Evolutionary conservation across 352 stramenopile species (phyloP).

Genomic region (Phytopythium cucurbitacearum): DNA sequence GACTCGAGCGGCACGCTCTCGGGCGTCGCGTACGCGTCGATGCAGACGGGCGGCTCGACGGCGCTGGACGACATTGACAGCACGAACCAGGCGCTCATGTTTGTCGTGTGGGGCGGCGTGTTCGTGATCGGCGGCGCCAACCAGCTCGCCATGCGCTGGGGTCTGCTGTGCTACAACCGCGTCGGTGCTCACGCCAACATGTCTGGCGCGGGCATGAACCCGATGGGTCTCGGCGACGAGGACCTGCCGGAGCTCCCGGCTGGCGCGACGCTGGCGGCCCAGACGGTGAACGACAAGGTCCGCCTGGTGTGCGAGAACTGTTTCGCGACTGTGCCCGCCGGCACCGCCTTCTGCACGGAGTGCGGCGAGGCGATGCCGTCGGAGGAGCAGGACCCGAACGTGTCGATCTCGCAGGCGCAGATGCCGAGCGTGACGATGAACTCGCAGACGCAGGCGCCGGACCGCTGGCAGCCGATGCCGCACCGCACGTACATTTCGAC

Average conservation of each 20-base stretch:
- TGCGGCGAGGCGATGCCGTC: conserved; percentile 83
- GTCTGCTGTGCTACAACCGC: conserved; percentile 87
- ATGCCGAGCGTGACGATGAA: conserved; percentile 85
- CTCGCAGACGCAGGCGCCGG: conserved; percentile 63
- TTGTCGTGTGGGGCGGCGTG: conserved; percentile 72
- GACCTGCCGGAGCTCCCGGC: conserved; percentile 70
- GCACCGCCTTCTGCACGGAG: conserved; percentile 86
- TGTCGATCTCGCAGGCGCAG: conserved; percentile 86
- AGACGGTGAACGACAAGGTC: conserved; percentile 52
- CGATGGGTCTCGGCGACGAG: conserved; percentile 44
- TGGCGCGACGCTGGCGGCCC: conserved; percentile 56
- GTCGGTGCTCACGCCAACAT: conserved; percentile 63
- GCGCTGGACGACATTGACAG: conserved; percentile 49
- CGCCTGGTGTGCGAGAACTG: conserved; percentile 88
- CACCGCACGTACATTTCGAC: conserved; percentile 84
- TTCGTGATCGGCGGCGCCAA: conserved; percentile 61
- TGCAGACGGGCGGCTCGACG: conserved; percentile 52
- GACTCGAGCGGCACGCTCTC: conserved; percentile 56
- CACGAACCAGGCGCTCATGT: conserved; percentile 65
- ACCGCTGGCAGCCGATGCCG: conserved; percentile 81
- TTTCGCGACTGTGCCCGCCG: conserved; percentile 77
- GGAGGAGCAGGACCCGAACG: conserved; percentile 66
- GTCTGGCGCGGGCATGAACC: conserved; percentile 23
- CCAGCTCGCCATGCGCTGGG: conserved; percentile 85
- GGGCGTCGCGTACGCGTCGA: conserved; percentile 52